Conservation (phyloP, 331 rosid genomes). For the Stylosanthes scabra region DNA sequence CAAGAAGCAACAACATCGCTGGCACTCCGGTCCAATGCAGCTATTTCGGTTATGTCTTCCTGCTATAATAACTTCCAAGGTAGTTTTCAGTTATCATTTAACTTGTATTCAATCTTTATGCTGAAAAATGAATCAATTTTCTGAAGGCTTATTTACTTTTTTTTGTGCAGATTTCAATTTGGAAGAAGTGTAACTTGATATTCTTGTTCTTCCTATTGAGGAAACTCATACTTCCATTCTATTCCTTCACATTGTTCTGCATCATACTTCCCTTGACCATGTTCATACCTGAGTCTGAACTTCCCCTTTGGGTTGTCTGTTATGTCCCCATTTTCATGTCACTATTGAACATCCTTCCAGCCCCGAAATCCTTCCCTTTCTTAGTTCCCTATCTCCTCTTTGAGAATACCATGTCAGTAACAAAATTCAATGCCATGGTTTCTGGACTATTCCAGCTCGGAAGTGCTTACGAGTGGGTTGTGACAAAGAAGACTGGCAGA, state of each 20-base stretch:
- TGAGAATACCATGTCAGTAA: constrained; percentile 99
- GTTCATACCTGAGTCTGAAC: constrained; percentile 95
- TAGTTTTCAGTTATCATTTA: constrained; percentile 19
- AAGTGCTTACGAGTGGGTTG: constrained; percentile 98
- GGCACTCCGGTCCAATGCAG: constrained; percentile 99
- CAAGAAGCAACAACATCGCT: constrained; percentile 97
- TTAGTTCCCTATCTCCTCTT: constrained; percentile 91
- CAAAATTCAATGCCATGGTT: constrained; percentile 99
- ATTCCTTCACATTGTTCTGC: constrained; percentile 97
- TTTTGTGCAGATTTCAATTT: constrained; percentile 72
- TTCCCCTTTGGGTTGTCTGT: constrained; percentile 98
- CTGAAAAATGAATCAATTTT: background rate
- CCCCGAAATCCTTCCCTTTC: constrained; percentile 95
- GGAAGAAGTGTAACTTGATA: constrained; percentile 92
- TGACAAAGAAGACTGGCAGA: constrained; percentile 96
- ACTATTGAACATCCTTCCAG: constrained; percentile 87
- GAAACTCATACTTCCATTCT: constrained; percentile 94
- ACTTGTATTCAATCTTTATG: background rate
- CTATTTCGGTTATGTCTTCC: constrained; percentile 94
- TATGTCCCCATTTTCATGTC: constrained; percentile 94
- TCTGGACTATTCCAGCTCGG: constrained; percentile 96
- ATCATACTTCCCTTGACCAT: constrained; percentile 92
- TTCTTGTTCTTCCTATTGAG: constrained; percentile 89
- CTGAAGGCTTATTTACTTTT: constrained; percentile 4
- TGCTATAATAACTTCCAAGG: constrained; percentile 85